Conservation (phyloP, 768 basidiomycete genomes). For the Boletus tomentosulus region DNA sequence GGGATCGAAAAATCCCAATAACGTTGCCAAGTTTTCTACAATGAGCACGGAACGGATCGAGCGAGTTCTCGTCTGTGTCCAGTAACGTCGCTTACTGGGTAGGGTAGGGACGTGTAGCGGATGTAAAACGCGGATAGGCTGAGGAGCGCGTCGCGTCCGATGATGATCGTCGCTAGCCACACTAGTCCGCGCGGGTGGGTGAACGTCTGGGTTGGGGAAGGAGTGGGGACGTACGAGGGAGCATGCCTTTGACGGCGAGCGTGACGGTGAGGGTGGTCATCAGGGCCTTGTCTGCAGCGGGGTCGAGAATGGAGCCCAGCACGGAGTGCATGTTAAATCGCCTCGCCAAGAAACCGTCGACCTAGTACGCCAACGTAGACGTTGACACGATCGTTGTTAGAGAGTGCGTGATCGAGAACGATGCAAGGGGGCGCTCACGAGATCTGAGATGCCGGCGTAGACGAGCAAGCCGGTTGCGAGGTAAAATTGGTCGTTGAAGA, state of each 20-base stretch:
- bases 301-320: conserved; percentile 94
- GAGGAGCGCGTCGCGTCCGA: conserved; percentile 85
- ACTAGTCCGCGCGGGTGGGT: conserved; percentile 41
- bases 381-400: not conserved
- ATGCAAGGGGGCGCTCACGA: conserved; percentile 52
- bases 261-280: conserved; percentile 93
- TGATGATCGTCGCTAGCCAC: conserved; percentile 78
- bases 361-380: conserved; percentile 38
- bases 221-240: conserved; percentile 61
- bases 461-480: conserved; percentile 80
- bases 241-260: conserved; percentile 73
- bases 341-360: conserved; percentile 89
- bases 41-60: not conserved
- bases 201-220: not conserved
- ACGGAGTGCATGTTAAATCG: conserved; percentile 84
- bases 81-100: conserved; percentile 52
- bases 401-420: not conserved
- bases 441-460: conserved; percentile 90
- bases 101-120: conserved; percentile 84
- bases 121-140: conserved; percentile 90
- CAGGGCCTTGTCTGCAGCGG: conserved; percentile 92
- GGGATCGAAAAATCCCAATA: conserved; percentile 98
- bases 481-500: conserved; percentile 74
- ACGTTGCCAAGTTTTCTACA: conserved; percentile 81
- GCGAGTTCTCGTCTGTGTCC: conserved; percentile 1